Evolutionary conservation across 2,329 filamentous ascomycete species (phyloP).

Genomic region (Cordyceps tenuipes): DNA sequence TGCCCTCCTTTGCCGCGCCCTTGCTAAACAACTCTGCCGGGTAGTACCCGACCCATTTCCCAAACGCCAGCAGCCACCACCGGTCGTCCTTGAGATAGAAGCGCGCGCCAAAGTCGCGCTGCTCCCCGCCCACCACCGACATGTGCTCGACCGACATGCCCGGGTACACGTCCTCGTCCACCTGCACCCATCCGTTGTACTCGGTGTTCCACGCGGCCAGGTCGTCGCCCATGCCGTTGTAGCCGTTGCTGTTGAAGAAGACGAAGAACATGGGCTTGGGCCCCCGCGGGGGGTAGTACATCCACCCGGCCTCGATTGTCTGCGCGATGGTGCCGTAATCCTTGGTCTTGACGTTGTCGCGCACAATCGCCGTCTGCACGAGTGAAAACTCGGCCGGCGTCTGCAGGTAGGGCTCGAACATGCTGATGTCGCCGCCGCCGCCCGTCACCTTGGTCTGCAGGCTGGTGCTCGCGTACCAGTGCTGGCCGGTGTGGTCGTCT

Average conservation of each 20-base stretch:
- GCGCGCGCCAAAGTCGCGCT: slow-evolving; percentile 14
- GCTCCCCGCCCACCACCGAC: slow-evolving; percentile 13
- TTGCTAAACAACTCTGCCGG: slow-evolving; percentile 15
- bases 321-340: slow-evolving; percentile 13
- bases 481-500: slow-evolving; percentile 13
- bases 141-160: slow-evolving; percentile 13
- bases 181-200: slow-evolving; percentile 17
- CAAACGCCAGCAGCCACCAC: slow-evolving; percentile 17
- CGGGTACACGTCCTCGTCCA: slow-evolving; percentile 14
- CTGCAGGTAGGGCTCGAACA: slow-evolving; percentile 15
- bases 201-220: slow-evolving; percentile 17
- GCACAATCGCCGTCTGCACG: slow-evolving; percentile 16
- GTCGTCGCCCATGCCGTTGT: slow-evolving; percentile 13
- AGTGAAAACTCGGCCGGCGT: slow-evolving; percentile 15
- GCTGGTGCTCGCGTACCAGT: slow-evolving; percentile 16
- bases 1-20: slow-evolving; percentile 3
- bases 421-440: slow-evolving; percentile 14
- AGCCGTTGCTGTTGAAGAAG: slow-evolving; percentile 17
- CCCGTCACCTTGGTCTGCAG: slow-evolving; percentile 13
- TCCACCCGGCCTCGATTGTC: slow-evolving; percentile 18
- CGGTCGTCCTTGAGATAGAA: slow-evolving; percentile 14
- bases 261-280: slow-evolving; percentile 15
- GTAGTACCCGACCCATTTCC: slow-evolving; percentile 16
- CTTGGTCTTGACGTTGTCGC: slow-evolving; percentile 10
- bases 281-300: slow-evolving; percentile 15